phyloP scores from a whole-genome alignment of 495 filamentous ascomycete genomes.

The Pyronema omphalodes region DNA sequence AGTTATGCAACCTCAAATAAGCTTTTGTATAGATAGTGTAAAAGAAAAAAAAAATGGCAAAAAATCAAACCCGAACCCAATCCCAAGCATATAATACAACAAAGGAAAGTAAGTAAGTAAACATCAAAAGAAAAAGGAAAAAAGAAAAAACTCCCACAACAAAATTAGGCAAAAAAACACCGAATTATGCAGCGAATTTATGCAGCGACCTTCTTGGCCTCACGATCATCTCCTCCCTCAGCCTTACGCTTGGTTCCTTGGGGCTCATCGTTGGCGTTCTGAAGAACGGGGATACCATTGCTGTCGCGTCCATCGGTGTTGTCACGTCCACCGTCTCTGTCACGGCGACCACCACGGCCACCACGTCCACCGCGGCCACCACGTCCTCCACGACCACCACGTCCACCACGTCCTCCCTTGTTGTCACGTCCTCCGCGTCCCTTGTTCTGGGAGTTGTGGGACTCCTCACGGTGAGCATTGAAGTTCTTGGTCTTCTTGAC shows the following conservation, averaged over 20 bases:
- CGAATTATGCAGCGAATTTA: not conserved
- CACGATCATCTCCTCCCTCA: conserved; percentile 6
- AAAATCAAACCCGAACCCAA: no score
- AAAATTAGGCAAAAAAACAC: no score
- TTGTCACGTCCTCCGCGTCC: conserved; percentile 28
- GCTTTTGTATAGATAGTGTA: no score
- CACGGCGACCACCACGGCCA: conserved; percentile 18
- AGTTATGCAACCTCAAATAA: no score
- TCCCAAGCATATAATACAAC: no score
- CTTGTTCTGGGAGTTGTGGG: conserved; percentile 42
- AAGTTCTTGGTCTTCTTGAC: conserved; percentile 13
- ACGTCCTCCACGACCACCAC: conserved; percentile 27
- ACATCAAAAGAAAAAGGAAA: no score
- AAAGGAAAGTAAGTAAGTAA: no score
- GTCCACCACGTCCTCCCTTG: conserved; percentile 27
- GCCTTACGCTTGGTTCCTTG: conserved; percentile 14
- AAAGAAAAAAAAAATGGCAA: no score
- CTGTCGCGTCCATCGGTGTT: conserved; percentile 11
- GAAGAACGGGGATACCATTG: conserved; percentile 18
- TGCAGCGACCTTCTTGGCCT: conserved; percentile 17
- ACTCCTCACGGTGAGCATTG: conserved; percentile 29
- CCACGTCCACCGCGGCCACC: conserved; percentile 22
- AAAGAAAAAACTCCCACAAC: no score
- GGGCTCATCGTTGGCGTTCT: conserved; percentile 2
- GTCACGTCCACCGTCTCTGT: conserved; percentile 8